Conservation (phyloP, 83 land plant species). For the Thuja plicata region DNA sequence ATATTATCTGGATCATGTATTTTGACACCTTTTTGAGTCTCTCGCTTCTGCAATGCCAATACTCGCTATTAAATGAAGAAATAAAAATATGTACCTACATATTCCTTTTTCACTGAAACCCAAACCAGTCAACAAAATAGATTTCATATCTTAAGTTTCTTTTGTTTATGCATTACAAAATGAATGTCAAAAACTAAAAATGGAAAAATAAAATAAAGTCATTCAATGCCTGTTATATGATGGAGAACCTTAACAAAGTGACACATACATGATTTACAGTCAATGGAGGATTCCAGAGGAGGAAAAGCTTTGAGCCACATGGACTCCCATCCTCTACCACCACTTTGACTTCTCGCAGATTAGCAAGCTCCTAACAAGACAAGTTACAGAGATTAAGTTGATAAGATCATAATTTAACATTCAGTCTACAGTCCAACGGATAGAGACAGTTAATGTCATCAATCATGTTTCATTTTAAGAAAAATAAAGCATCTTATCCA, state of each 20-base stretch:
- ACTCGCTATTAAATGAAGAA: background rate
- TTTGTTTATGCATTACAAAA: background rate
- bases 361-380: constrained; percentile 70
- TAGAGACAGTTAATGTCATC: background rate
- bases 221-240: background rate
- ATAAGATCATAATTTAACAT: background rate
- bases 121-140: constrained; percentile 2
- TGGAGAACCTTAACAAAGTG: background rate
- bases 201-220: background rate
- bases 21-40: constrained; percentile 1
- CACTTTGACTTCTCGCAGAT: constrained; percentile 56
- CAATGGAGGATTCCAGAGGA: constrained; percentile 94
- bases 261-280: constrained; percentile 34
- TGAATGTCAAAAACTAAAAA: background rate
- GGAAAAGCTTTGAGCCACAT: constrained; percentile 71
- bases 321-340: constrained; percentile 97
- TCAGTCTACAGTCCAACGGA: background rate
- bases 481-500: background rate
- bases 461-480: background rate
- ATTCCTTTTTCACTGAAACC: background rate
- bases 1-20: background rate
- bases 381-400: background rate
- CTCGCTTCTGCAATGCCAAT: background rate
- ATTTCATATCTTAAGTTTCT: background rate
- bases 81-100: background rate